Conservation (phyloP, 2,329 filamentous ascomycete genomes). For the Fusarium ambrosium region DNA sequence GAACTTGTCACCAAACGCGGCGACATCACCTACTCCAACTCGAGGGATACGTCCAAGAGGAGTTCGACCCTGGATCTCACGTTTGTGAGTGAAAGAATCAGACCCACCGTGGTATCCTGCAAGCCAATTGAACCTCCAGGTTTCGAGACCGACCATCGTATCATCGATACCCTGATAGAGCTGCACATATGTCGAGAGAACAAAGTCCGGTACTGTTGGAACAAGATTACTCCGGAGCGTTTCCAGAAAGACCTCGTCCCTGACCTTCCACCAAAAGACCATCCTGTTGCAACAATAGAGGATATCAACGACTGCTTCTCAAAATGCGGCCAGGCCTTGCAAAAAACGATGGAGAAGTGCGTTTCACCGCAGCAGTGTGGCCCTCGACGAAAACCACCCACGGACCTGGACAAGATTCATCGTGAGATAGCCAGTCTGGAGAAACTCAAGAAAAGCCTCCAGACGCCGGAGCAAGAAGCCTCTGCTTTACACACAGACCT, state of each 20-base stretch:
- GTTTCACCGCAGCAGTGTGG: not conserved
- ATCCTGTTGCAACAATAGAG: not conserved
- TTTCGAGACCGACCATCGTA: slow-evolving; percentile 3
- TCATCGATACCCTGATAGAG: not conserved
- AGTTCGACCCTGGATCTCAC: slow-evolving; percentile 11
- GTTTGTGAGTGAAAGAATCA: not conserved
- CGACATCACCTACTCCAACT: slow-evolving; percentile 7
- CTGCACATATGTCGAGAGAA: not conserved
- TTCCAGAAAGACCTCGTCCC: not conserved
- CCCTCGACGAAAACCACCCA: not conserved
- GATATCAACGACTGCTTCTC: not conserved
- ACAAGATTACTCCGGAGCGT: not conserved
- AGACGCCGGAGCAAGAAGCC: not conserved
- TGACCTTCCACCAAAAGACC: not conserved
- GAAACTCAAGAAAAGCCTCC: not conserved
- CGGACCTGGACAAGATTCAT: not conserved
- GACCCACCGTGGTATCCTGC: not conserved
- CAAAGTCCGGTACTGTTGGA: not conserved
- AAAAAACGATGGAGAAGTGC: not conserved
- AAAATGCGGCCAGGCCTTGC: not conserved
- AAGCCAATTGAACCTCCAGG: not conserved
- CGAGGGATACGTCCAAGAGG: not conserved
- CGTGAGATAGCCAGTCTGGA: not conserved
- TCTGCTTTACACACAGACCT: not conserved
- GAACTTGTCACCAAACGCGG: not conserved